Base-by-base conservation (phyloP, 1,139 yeast genomes). In the Saccharomyces hybrid region DNA sequence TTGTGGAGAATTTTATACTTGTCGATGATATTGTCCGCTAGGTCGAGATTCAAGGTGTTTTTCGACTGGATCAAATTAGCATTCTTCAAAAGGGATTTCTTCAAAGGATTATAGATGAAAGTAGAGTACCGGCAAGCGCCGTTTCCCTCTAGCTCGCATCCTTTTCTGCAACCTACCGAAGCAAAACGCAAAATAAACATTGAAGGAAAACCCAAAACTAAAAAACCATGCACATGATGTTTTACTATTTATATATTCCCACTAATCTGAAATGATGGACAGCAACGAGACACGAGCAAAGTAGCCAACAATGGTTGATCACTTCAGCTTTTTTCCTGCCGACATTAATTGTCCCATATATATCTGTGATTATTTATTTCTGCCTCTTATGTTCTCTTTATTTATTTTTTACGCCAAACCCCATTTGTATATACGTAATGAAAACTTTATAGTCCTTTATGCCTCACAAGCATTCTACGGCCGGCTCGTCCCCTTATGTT, bases 1-100 rank as follows among this genome's bases (percentile, higher is more conserved):
- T 83, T 91, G 78, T 91, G 97, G 97, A 85, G 96, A 77, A 83
- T 93, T 13, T 88, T 95, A 49, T 91, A 91, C 75, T 79, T 91
- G 62, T 82, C 88, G 72, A 90, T 91, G 97, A 85, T 93, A 72
- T 84, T 91, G 74, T 85, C 95, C 53, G 84, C 87, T 63, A 84
- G 91, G 75, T 88, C 89, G 75, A 90, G 89, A 79, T 78, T 88
- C 62, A 82, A 88, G 74, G 96, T 91, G 57, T 77, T 83, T 65
- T 77, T 87, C 64, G 97, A 91, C 73, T 91, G 97, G 97, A 70
- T 83, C 66, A 91, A 90, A 79, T 84, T 89, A 60, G 79, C 87
- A 60, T 74, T 89, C 71, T 91, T 91, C 72, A 97, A 96, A 62
- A 88, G 98, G 76, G 97, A 90, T 74, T 80, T 74, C 62, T 73